phyloP scores from a whole-genome alignment of 1,139 yeast genomes.

The Diutina sp. region DNA sequence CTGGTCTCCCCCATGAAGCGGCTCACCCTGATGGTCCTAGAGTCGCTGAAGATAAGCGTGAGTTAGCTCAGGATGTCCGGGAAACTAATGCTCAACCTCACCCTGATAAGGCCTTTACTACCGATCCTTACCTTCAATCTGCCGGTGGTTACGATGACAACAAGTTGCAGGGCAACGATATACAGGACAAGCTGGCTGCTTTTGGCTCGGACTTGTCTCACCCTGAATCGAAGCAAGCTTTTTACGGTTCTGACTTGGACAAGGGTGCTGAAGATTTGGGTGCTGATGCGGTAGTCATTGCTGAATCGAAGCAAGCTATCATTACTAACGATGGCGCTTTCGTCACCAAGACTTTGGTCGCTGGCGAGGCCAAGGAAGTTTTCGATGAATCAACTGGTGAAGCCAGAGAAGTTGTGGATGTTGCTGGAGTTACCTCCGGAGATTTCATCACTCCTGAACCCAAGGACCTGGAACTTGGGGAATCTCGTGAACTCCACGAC shows the following conservation, averaged over 20 bases:
- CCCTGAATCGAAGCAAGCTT: not conserved
- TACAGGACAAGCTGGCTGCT: not conserved
- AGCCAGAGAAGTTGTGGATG: not conserved
- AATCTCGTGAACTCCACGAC: not conserved
- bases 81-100: not conserved
- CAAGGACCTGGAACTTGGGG: not conserved
- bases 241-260: not conserved
- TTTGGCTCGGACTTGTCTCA: not conserved
- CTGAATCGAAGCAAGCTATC: constrained; percentile 58
- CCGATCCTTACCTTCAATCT: not conserved
- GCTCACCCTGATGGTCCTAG: constrained; percentile 4
- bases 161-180: not conserved
- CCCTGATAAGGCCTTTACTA: not conserved
- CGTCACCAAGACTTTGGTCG: not conserved
- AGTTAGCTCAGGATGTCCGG: constrained; percentile 8
- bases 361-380: not conserved
- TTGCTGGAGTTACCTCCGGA: not conserved
- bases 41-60: constrained; percentile 9
- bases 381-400: not conserved
- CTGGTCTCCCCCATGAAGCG: not conserved
- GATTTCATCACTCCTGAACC: not conserved
- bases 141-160: not conserved
- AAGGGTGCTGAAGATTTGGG: constrained; percentile 9
- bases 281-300: constrained; percentile 26
- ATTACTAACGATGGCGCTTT: constrained; percentile 10